phyloP scores from a whole-genome alignment of 495 filamentous ascomycete species.

The Poronia punctata region DNA sequence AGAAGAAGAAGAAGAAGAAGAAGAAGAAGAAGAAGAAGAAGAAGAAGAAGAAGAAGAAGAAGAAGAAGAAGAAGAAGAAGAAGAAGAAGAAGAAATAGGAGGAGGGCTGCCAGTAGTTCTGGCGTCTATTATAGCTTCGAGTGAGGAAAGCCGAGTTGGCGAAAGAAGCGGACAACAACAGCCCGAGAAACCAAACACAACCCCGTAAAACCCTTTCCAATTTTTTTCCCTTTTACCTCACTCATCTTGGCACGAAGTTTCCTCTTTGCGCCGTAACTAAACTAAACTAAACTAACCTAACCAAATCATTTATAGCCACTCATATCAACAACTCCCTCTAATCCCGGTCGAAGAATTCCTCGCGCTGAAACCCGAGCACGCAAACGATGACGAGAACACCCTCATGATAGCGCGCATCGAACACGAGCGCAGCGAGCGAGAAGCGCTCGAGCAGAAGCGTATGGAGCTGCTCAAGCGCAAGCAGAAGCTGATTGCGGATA shows the following conservation, averaged over 20 bases:
- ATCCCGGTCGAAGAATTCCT: constrained; percentile 81
- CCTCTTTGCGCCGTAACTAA: not conserved
- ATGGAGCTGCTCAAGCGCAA: constrained; percentile 85
- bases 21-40: too few species aligned
- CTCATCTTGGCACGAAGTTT: constrained; percentile 1
- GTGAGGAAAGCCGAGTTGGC: too few species aligned
- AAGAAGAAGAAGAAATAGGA: constrained; percentile 1
- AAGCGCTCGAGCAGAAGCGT: constrained; percentile 78
- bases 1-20: too few species aligned
- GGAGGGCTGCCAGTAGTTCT: not conserved
- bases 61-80: too few species aligned
- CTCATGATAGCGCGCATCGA: constrained; percentile 89
- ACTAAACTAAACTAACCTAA: constrained; percentile 20
- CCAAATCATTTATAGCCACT: constrained; percentile 53
- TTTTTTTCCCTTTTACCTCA: not conserved
- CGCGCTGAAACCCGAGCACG: constrained; percentile 65
- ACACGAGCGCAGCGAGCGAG: constrained; percentile 79
- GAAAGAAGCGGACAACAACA: too few species aligned
- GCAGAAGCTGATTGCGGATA: constrained; percentile 84
- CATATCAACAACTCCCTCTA: constrained; percentile 77
- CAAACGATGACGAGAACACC: constrained; percentile 60
- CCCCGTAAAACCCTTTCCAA: constrained; percentile 1
- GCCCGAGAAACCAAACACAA: too few species aligned
- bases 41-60: too few species aligned
- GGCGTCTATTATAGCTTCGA: not conserved